phyloP scores from a whole-genome alignment of 345 rosid genomes.

The Linum tenue region DNA sequence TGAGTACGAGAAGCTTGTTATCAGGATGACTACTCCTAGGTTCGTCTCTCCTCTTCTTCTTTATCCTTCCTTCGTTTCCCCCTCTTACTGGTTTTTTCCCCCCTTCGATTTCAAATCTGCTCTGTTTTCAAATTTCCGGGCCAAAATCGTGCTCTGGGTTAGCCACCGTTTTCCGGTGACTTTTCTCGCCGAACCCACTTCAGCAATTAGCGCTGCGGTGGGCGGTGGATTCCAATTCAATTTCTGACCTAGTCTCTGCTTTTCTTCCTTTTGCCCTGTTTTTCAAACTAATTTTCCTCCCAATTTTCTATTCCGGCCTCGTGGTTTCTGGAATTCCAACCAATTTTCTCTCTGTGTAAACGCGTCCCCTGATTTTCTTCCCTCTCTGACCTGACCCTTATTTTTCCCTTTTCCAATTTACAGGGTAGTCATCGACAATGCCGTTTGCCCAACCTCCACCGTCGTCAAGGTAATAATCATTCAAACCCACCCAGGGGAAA shows the following conservation, averaged over 20 bases:
- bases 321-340: slow-evolving; percentile 14
- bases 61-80: neutral
- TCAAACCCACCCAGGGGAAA: slow-evolving; percentile 23
- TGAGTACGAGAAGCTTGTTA: slow-evolving; percentile 91
- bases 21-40: slow-evolving; percentile 90
- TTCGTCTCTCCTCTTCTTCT: slow-evolving; percentile 8
- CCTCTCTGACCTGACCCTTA: slow-evolving; percentile 22
- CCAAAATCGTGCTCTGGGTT: neutral
- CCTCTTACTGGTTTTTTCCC: slow-evolving; percentile 1
- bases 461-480: slow-evolving; percentile 73
- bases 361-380: neutral
- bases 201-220: neutral
- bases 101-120: neutral
- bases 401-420: slow-evolving; percentile 7
- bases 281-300: too few relatives aligned
- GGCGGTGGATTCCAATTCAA: too few relatives aligned
- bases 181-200: neutral
- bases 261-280: neutral
- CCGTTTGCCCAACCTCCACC: slow-evolving; percentile 73
- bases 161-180: neutral
- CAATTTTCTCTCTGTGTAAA: neutral
- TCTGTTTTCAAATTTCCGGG: too few relatives aligned
- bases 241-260: slow-evolving; percentile 2
- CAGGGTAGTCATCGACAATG: slow-evolving; percentile 97
- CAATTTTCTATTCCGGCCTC: neutral